Evolutionary conservation across 129 eudicot genomes (phyloP), one percentile per base, ranked within the genome.

Genomic region (Calendula officinalis): DNA sequence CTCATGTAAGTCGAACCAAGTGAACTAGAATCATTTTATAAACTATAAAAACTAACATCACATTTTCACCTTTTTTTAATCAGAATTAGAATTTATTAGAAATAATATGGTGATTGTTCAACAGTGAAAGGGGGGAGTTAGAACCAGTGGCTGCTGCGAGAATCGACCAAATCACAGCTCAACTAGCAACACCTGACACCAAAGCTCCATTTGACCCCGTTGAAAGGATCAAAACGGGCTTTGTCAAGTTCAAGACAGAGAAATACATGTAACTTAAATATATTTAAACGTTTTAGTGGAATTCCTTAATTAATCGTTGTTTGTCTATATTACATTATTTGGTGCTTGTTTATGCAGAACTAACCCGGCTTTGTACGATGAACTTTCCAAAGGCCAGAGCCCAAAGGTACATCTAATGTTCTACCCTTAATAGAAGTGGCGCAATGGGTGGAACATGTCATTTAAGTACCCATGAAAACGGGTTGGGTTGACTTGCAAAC

Each of bases 381-480:
- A 94, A 67, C 96, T 94, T 64, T 74, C 97, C 67, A 77, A 83
- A 69, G 99, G 99, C 74, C 99, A 94, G 81, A 80, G 86, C 79
- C 99, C 99, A 63, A 88, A 76, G 96, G 99, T 91, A 80, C 39
- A 2, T 15, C 6, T 55, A 14, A 54, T 14, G 37, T 16, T 27
- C 40, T 32, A 71, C 30, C 45, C 33, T 35, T 15, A 3, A 56
- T 38, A 15, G n/a, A 36, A 3, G 11, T 57, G 14, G 62, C 44
- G 3, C 12, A n/a, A 57, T 35, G 44, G 16, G 57, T 3, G 6
- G 45, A 47, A 47, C 22, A 4, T 15, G 27, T 47, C 22, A 47
- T 47, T 47, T 13, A 8, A n/a, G 52, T n/a, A n/a, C n/a, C n/a
- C n/a, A n/a, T n/a, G n/a, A n/a, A 22, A 51, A 51, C 12, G 17